Conservation (phyloP, 1,284 basidiomycete species). For the Microstroma glucosiphilum region DNA sequence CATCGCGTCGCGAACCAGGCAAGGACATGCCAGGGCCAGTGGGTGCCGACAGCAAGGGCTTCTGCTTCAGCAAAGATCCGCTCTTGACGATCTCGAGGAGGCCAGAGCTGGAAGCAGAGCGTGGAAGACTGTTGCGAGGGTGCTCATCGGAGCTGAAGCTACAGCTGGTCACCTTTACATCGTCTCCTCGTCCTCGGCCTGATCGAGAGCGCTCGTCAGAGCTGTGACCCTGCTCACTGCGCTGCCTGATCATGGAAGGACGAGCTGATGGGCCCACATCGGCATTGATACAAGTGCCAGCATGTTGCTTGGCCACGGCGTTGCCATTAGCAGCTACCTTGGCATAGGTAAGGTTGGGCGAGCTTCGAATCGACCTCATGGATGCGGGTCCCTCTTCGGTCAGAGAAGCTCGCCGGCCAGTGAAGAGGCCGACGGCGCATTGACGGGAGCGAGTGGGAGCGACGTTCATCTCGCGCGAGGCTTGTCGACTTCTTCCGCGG, state of each 20-base stretch:
- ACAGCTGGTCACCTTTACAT: conserved; percentile 13
- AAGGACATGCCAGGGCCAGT: too few species aligned
- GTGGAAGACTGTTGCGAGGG: conserved; percentile 2
- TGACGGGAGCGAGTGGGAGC: conserved; percentile 17
- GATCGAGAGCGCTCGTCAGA: conserved; percentile 7
- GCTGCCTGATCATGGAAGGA: background rate
- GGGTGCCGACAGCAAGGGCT: too few species aligned
- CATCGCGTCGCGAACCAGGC: too few species aligned
- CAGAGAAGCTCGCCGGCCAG: conserved; percentile 6
- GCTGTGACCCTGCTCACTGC: background rate
- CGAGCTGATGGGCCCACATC: too few species aligned
- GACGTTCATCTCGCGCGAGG: background rate
- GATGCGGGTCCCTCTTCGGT: too few species aligned
- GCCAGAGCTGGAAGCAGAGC: background rate
- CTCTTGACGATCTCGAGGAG: conserved; percentile 3
- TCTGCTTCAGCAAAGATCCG: background rate
- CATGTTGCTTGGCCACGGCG: background rate
- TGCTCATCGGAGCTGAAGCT: background rate
- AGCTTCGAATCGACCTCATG: conserved; percentile 28
- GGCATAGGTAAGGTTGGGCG: conserved; percentile 24
- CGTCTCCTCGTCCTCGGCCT: conserved; percentile 10
- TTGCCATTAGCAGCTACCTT: background rate
- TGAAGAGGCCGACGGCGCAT: conserved; percentile 35
- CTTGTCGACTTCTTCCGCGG: background rate
- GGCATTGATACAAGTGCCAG: too few species aligned